Evolutionary conservation across 1,284 basidiomycete genomes (phyloP).

Genomic region (Xerocomus subilludens): DNA sequence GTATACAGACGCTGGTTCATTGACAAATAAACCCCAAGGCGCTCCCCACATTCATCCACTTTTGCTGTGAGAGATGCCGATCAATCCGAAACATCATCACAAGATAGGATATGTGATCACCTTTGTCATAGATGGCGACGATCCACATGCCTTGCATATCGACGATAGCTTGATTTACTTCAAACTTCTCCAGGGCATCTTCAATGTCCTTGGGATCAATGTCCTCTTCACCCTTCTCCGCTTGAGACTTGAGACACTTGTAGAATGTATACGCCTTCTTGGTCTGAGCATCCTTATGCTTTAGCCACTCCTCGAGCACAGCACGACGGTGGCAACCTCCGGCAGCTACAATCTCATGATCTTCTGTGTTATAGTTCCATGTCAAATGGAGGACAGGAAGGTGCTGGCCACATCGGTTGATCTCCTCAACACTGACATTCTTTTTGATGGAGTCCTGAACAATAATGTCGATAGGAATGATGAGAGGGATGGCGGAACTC

Average conservation of each 20-base stretch:
- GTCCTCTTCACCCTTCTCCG: background rate
- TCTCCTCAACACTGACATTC: background rate
- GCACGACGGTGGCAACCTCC: background rate
- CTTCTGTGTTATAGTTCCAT: background rate
- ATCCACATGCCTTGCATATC: constrained; percentile 10
- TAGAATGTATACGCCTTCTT: background rate
- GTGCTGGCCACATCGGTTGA: background rate
- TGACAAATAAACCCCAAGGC: background rate
- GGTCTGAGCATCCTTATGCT: background rate
- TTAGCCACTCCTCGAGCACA: background rate
- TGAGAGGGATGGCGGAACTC: background rate
- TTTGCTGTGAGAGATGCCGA: too few species aligned
- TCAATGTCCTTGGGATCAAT: background rate
- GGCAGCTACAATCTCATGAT: background rate
- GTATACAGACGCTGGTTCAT: constrained; percentile 11
- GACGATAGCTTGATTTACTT: background rate
- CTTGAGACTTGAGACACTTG: background rate
- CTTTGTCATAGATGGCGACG: constrained; percentile 1
- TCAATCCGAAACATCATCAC: too few species aligned
- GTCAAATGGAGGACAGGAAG: background rate
- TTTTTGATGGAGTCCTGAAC: background rate
- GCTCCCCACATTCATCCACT: background rate
- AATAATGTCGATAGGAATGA: background rate
- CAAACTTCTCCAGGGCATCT: background rate
- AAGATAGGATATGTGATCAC: background rate